Evolutionary conservation across 2,329 filamentous ascomycete species (phyloP).

Genomic region (Paecilomyces sp.): DNA sequence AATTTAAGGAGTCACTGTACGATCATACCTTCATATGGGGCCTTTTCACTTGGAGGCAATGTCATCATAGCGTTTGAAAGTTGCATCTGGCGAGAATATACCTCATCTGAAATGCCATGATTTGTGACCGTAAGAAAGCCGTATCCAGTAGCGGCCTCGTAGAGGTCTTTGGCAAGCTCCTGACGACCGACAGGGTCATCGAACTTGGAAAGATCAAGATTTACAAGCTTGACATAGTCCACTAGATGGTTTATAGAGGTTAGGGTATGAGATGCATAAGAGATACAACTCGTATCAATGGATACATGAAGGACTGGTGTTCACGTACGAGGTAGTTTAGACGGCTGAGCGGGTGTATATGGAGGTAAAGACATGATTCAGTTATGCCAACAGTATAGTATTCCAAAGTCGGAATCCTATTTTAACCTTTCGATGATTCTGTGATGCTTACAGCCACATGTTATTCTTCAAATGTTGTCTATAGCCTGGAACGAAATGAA

Average conservation of each 20-base stretch:
- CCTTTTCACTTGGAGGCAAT: not conserved
- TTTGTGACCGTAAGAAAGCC: conserved; percentile 2
- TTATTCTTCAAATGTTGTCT: not conserved
- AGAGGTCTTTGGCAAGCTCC: not conserved
- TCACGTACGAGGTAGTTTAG: too few relatives aligned
- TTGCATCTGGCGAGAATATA: not conserved
- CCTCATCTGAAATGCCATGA: conserved; percentile 1
- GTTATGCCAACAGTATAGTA: too few relatives aligned
- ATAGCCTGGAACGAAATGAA: too few relatives aligned
- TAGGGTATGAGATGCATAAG: too few relatives aligned
- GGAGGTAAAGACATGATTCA: too few relatives aligned
- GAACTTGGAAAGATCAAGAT: conserved; percentile 2
- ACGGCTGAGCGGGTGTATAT: too few relatives aligned
- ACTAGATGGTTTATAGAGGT: not conserved
- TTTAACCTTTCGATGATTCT: too few relatives aligned
- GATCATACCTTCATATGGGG: conserved; percentile 1
- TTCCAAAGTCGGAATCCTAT: too few relatives aligned
- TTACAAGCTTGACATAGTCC: conserved; percentile 2
- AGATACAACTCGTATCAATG: too few relatives aligned
- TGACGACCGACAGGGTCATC: not conserved
- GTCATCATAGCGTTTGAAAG: conserved; percentile 1
- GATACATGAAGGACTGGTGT: too few relatives aligned
- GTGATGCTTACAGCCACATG: too few relatives aligned
- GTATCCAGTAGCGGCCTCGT: not conserved
- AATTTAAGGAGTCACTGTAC: not conserved